Evolutionary conservation across 2,329 filamentous ascomycete species (phyloP).

Genomic region (Chaetomiaceae sp.): DNA sequence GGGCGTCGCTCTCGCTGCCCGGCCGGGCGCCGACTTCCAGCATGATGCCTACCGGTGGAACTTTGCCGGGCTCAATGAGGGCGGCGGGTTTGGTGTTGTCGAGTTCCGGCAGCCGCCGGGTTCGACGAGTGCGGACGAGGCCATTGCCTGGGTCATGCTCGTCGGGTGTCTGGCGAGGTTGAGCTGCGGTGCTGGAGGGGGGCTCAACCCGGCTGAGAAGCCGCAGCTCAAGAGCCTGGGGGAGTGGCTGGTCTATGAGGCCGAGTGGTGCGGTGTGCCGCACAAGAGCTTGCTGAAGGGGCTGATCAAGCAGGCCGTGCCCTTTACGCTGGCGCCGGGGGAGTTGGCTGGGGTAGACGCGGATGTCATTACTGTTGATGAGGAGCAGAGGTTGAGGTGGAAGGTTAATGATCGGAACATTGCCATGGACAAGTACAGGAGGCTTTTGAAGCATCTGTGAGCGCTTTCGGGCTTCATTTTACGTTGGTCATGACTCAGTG

Average conservation of each 20-base stretch:
- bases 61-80: constrained; percentile 18
- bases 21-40: constrained; percentile 16
- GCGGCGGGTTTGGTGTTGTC: constrained; percentile 18
- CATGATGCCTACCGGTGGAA: constrained; percentile 24
- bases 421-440: constrained; percentile 19
- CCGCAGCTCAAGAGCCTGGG: constrained; percentile 19
- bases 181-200: constrained; percentile 16
- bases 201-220: constrained; percentile 12
- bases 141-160: constrained; percentile 23
- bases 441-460: constrained; percentile 12
- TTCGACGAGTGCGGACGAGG: constrained; percentile 15
- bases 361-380: constrained; percentile 19
- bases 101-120: constrained; percentile 25
- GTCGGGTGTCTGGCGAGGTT: constrained; percentile 25
- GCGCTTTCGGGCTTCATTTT: neutral
- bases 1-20: constrained; percentile 15
- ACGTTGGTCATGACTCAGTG: neutral
- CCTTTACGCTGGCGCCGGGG: constrained; percentile 1
- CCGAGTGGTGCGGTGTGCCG: constrained; percentile 13
- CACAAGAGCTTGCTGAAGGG: constrained; percentile 16
- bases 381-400: constrained; percentile 19
- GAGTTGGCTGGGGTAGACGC: constrained; percentile 13
- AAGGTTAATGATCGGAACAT: constrained; percentile 20
- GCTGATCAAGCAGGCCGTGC: constrained; percentile 21
- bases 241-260: constrained; percentile 25